Evolutionary conservation across 306 rosid species (phyloP).

Genomic region (Clitoria ternatea): DNA sequence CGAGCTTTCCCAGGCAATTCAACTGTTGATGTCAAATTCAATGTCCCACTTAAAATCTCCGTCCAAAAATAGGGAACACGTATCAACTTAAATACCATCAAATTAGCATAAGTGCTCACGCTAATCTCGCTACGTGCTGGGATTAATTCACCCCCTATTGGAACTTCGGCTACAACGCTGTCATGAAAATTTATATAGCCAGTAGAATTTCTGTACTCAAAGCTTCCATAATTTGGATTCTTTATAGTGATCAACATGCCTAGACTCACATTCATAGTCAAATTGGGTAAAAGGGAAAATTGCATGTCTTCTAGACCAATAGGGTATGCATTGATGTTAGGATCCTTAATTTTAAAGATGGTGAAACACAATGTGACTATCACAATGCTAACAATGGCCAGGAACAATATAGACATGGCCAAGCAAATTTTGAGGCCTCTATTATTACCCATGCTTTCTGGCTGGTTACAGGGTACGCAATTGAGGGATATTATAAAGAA

Average conservation of each 20-base stretch:
- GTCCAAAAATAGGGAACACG: not conserved
- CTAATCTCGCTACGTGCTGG: slow-evolving; percentile 19
- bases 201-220: not conserved
- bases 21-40: slow-evolving; percentile 33
- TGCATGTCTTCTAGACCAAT: slow-evolving; percentile 6
- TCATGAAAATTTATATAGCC: slow-evolving; percentile 18
- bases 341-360: slow-evolving; percentile 36
- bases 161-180: slow-evolving; percentile 24
- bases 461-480: too few species aligned
- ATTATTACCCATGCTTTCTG: slow-evolving; percentile 13
- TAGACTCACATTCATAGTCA: slow-evolving; percentile 15
- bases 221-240: slow-evolving; percentile 38
- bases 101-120: not conserved
- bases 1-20: slow-evolving; percentile 34
- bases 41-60: not conserved
- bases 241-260: slow-evolving; percentile 20
- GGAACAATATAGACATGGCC: not conserved
- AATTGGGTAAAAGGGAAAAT: not conserved
- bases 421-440: slow-evolving; percentile 30
- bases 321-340: slow-evolving; percentile 10
- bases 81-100: slow-evolving; percentile 18
- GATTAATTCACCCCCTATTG: not conserved
- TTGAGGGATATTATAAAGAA: not conserved
- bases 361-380: slow-evolving; percentile 28
- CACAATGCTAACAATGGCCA: slow-evolving; percentile 12